phyloP scores from a whole-genome alignment of 2,329 filamentous ascomycete genomes.

The Neonectria sp. region DNA sequence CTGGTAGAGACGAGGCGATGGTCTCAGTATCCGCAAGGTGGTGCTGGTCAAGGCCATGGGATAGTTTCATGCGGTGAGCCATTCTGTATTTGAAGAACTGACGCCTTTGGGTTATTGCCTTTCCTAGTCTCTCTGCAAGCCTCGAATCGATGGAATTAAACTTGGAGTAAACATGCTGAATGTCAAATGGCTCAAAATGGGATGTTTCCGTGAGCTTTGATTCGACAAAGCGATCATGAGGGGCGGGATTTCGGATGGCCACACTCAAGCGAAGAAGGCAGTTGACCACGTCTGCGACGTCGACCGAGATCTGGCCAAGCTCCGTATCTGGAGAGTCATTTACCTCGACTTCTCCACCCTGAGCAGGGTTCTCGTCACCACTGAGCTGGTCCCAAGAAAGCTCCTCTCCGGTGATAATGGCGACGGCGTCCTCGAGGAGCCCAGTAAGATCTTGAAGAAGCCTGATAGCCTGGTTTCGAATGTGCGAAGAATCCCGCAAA shows the following conservation, averaged over 20 bases:
- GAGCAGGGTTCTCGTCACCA: background rate
- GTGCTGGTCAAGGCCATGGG: background rate
- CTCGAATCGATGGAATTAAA: accelerated
- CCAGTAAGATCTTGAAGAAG: background rate
- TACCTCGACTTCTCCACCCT: background rate
- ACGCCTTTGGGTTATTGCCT: background rate
- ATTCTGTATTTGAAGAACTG: constrained; percentile 35
- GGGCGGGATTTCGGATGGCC: constrained; percentile 23
- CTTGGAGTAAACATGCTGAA: constrained; percentile 15
- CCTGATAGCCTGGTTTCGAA: background rate
- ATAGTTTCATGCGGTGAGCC: background rate
- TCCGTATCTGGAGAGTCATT: background rate
- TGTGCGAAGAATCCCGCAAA: constrained; percentile 30
- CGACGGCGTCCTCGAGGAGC: background rate
- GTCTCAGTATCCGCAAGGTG: background rate
- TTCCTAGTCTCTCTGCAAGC: background rate
- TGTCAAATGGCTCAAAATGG: constrained; percentile 13
- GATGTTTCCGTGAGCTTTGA: accelerated
- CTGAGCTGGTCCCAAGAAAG: constrained; percentile 18
- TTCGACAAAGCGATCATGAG: constrained; percentile 24
- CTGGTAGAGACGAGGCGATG: background rate
- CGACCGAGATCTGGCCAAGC: background rate
- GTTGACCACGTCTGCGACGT: constrained; percentile 8
- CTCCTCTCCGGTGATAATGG: background rate
- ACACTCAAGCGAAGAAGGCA: background rate